Evolutionary conservation across 495 filamentous ascomycete species (phyloP), one percentile per base, ranked within the genome.

Genomic region (Aspergillus haitiensis): DNA sequence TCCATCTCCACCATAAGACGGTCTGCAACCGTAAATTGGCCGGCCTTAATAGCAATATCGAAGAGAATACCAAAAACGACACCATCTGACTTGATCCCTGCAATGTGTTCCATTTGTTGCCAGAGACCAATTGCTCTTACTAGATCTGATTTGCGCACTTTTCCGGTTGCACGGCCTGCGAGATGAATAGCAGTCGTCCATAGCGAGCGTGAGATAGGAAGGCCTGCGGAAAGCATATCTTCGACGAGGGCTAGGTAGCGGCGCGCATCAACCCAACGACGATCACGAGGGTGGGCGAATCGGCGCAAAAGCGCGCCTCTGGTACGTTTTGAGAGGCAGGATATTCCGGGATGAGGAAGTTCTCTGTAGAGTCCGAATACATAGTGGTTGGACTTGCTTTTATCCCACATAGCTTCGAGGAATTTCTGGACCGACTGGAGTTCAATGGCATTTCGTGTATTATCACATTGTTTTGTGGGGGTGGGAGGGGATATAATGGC

Each of bases 31-130:
- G 75, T 75, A 55, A 88, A 93, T 64, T 94, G 93, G 18, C 87
- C 86, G 2, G 92, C 85, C 71, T 92, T 95, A 47, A 89, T 84
- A 34, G 93, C 92, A 13, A 90, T 82, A 67, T 96, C 90, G 62
- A 97, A 97, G 33, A 98, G 83, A 55, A 96, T 88, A 70, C 90
- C 93, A 77, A 98, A 96, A 2, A 93, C 93, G 10, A 89, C 86
- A 35, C 82, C 77, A 62, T 84, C 88, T 35, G 78, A 81, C 60
- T 75, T 66, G n/a, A 92, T 70, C 6, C 82, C 80, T 15, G 85
- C 85, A n/a, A 84, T 71, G 32, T 81, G 73, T 71, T 98, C 94
- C 88, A 97, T 97, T 63, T 91, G 84, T 56, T 85, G 84, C 91
- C 92, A 98, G n/a, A 94, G 72, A 35, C 86, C 79, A 15, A 98